Conservation (phyloP, 805 yeast genomes). For the Lachancea lanzarotensis region DNA sequence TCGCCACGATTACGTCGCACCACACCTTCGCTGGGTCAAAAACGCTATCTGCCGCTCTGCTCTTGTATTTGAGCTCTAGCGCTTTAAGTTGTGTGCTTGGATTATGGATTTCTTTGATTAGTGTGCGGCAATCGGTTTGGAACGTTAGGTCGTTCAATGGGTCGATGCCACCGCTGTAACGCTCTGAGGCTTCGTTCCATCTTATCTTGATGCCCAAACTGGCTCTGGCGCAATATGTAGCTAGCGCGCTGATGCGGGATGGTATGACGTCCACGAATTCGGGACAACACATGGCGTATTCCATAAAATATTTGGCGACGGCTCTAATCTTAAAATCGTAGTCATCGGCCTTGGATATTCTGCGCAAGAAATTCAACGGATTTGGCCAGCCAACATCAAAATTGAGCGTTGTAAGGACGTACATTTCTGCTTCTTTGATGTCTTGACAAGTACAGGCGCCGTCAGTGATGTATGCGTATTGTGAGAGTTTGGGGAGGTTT, state of each 20-base stretch:
- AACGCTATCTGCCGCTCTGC: constrained; percentile 2
- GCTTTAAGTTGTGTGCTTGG: constrained; percentile 29
- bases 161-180: constrained; percentile 26
- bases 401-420: constrained; percentile 60
- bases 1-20: constrained; percentile 10
- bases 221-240: constrained; percentile 75
- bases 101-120: constrained; percentile 23
- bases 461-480: constrained; percentile 83
- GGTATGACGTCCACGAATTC: constrained; percentile 68
- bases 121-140: constrained; percentile 19
- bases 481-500: constrained; percentile 74
- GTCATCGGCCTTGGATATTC: constrained; percentile 86
- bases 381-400: constrained; percentile 80
- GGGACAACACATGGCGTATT: constrained; percentile 69
- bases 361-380: constrained; percentile 82
- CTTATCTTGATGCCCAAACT: constrained; percentile 43
- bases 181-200: constrained; percentile 24
- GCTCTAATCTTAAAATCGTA: constrained; percentile 81
- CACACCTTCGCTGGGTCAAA: constrained; percentile 13
- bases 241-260: constrained; percentile 76
- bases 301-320: constrained; percentile 76
- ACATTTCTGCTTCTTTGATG: constrained; percentile 76
- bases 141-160: constrained; percentile 18
- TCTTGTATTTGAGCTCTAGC: constrained; percentile 21
- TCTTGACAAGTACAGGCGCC: constrained; percentile 77